Evolutionary conservation across 176 grass and related monocot genomes (phyloP), one percentile per base, ranked within the genome.

Genomic region (Secale cereale): DNA sequence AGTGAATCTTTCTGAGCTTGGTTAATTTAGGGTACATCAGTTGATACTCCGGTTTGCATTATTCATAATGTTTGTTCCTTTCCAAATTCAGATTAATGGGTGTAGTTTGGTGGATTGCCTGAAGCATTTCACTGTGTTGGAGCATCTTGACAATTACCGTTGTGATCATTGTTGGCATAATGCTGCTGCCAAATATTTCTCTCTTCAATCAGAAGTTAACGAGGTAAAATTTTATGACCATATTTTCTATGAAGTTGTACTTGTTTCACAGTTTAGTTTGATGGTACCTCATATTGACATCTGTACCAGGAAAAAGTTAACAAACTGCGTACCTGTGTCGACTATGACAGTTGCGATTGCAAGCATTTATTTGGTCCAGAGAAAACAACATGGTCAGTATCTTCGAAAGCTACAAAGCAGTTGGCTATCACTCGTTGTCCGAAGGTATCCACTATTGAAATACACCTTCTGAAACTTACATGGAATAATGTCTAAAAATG

Each of bases 141-240:
- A 98, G 82, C 81, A 90, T 75, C 91, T 98, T 81, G 91, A 98
- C 45, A 94, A 88, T 89, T 98, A 94, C 78, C 83, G 65, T 2
- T 96, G 97, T 82, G 88, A 86, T 45, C 82, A 10, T 12, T 98
- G 97, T 91, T 98, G 97, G 93, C 93, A 96, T 87, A 92, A 89
- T 84, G 54, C 83, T 89, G 93, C 93, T 85, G 79, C 89, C 52
- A 93, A 94, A 74, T 86, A 89, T 86, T 62, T 98, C 1, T 92
- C 88, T 81, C 76, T 86, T 64, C 84, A 84, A 76, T 87, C 76
- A 71, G 88, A 92, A 41, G 67, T 82, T 61, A 81, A 98, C 68
- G 86, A 94, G 93, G 97, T 94, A 78, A 78, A 81, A 40, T 71
- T 23, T 64, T 60, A 10, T 16, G 4, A 3, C 41, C 56, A 78